Evolutionary conservation across 768 basidiomycete species (phyloP).

Genomic region (Pleurotus eryngii): DNA sequence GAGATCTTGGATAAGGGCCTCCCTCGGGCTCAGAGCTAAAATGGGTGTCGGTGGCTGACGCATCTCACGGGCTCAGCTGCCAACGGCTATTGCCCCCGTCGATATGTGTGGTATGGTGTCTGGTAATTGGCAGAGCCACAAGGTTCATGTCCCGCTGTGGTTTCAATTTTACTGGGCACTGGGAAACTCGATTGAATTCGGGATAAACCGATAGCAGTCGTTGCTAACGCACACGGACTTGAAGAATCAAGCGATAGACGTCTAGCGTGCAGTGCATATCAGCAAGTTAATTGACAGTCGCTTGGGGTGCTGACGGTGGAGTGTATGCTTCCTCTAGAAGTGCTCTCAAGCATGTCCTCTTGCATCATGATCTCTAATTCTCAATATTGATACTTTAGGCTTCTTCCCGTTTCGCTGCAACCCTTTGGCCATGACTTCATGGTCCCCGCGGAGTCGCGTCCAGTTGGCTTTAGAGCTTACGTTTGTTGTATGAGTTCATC

Average conservation of each 20-base stretch:
- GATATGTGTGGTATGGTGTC: no score
- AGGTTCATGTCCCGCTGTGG: no score
- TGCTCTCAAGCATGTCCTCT: background rate
- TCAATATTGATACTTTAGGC: background rate
- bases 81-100: background rate
- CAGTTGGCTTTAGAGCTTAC: background rate
- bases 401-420: background rate
- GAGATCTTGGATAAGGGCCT: background rate
- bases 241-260: background rate
- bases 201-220: background rate
- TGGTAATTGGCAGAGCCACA: no score
- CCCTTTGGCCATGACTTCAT: slow-evolving; percentile 3
- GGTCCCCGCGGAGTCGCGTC: background rate
- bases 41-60: background rate
- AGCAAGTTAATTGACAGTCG: background rate
- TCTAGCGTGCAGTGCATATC: background rate
- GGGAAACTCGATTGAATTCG: no score
- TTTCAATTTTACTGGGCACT: no score
- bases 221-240: background rate
- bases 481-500: background rate
- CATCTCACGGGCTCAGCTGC: background rate
- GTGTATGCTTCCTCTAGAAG: background rate
- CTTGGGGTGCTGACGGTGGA: background rate
- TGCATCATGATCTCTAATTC: background rate
- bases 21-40: background rate